Conservation (phyloP, 345 rosid genomes). For the Euphorbia lathyris region DNA sequence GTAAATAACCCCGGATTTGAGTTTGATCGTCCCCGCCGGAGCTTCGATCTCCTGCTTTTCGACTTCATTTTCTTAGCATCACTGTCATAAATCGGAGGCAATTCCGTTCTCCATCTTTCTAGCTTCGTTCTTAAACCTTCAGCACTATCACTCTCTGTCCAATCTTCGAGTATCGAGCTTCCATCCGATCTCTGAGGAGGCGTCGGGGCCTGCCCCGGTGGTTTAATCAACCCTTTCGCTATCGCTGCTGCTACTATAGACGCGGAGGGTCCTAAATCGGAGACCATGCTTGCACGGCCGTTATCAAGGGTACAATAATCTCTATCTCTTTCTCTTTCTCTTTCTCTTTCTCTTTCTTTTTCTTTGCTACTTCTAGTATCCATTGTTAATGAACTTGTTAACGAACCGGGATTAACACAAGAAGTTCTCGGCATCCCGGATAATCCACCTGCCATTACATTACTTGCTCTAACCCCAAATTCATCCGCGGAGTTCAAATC, state of each 20-base stretch:
- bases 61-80: conserved; percentile 22
- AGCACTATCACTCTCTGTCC: conserved; percentile 44
- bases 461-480: neutral
- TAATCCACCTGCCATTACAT: neutral
- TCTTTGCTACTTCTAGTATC: neutral
- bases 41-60: conserved; percentile 14
- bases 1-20: conserved; percentile 53
- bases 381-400: conserved; percentile 6
- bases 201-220: conserved; percentile 25
- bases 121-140: conserved; percentile 58
- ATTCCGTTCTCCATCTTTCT: conserved; percentile 68
- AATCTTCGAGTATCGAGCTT: conserved; percentile 48
- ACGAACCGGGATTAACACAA: conserved; percentile 11
- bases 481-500: conserved; percentile 37
- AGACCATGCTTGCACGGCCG: conserved; percentile 51
- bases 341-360: neutral
- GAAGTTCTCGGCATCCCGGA: neutral
- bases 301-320: neutral
- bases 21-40: conserved; percentile 23
- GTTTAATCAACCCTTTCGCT: conserved; percentile 67
- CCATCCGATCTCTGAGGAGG: conserved; percentile 24
- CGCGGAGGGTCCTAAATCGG: conserved; percentile 90
- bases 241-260: conserved; percentile 96
- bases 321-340: no score
- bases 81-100: conserved; percentile 32